Conservation (phyloP, 2,329 filamentous ascomycete species). For the Pseudogymnoascus sp. region DNA sequence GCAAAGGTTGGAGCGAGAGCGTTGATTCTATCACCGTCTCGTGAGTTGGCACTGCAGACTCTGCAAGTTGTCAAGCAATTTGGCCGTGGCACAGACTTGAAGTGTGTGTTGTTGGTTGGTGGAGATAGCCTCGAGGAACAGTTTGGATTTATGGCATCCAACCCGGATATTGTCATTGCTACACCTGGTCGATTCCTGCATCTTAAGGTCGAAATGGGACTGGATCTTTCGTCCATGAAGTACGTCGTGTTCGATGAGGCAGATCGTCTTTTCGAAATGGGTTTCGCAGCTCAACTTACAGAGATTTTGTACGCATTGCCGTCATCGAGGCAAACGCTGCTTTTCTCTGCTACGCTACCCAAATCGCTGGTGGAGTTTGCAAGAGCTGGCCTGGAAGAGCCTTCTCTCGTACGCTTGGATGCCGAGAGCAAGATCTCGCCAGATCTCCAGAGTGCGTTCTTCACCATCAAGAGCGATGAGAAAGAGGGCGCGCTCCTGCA, state of each 20-base stretch:
- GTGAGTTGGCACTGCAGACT: constrained; percentile 91
- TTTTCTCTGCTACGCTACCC: constrained; percentile 93
- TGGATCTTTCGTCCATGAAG: constrained; percentile 82
- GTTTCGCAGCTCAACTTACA: constrained; percentile 84
- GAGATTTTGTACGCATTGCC: constrained; percentile 91
- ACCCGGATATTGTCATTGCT: constrained; percentile 95
- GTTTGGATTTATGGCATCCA: constrained; percentile 84
- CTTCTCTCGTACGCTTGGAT: constrained; percentile 81
- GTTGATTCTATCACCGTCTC: constrained; percentile 82
- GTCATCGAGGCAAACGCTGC: constrained; percentile 73
- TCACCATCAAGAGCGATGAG: constrained; percentile 83
- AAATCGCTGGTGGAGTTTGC: constrained; percentile 95
- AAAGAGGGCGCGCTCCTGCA: constrained; percentile 90
- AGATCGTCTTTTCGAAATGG: constrained; percentile 96
- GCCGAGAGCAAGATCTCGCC: constrained; percentile 94
- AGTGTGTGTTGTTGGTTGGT: constrained; percentile 83
- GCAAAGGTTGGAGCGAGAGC: constrained; percentile 78
- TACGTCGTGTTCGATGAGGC: constrained; percentile 98
- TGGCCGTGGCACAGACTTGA: constrained; percentile 80
- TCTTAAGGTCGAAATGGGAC: constrained; percentile 90
- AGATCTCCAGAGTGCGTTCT: constrained; percentile 92
- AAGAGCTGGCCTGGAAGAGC: constrained; percentile 85
- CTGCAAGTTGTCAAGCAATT: constrained; percentile 95
- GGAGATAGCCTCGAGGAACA: constrained; percentile 95
- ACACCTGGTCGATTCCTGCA: constrained; percentile 95